phyloP scores from a whole-genome alignment of 805 yeast genomes.

The Nakazawaea ishiwadae region DNA sequence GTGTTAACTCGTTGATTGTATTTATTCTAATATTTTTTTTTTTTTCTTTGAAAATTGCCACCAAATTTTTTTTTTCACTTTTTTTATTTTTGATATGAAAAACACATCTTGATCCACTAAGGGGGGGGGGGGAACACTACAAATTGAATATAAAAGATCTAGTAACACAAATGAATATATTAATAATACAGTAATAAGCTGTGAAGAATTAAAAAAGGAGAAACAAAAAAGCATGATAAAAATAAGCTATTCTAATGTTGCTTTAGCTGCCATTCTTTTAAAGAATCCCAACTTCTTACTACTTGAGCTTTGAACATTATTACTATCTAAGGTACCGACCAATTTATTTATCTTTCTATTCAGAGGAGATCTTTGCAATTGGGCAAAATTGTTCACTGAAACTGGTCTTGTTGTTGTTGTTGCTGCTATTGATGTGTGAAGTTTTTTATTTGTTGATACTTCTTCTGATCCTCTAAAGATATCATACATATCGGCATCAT shows the following conservation, averaged over 20 bases:
- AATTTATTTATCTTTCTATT: background rate
- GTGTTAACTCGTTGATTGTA: conserved; percentile 17
- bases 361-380: conserved; percentile 5
- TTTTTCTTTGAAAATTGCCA: conserved; percentile 4
- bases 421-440: background rate
- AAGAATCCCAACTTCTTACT: conserved; percentile 6
- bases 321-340: too few species aligned
- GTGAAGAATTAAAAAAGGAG: too few species aligned
- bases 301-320: background rate
- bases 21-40: conserved; percentile 6
- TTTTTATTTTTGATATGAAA: too few species aligned
- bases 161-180: background rate
- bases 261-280: conserved; percentile 5
- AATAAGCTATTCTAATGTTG: background rate
- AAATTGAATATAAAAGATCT: too few species aligned
- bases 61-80: background rate
- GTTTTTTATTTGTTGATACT: background rate
- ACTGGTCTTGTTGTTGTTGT: background rate
- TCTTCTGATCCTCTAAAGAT: conserved; percentile 1
- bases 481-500: conserved; percentile 7
- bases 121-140: too few species aligned
- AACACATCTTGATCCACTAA: too few species aligned
- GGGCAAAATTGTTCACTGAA: background rate
- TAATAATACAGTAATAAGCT: too few species aligned
- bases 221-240: too few species aligned